Evolutionary conservation across 495 filamentous ascomycete species (phyloP), one percentile per base, ranked within the genome.

Genomic region (Penicillium mononematosum): DNA sequence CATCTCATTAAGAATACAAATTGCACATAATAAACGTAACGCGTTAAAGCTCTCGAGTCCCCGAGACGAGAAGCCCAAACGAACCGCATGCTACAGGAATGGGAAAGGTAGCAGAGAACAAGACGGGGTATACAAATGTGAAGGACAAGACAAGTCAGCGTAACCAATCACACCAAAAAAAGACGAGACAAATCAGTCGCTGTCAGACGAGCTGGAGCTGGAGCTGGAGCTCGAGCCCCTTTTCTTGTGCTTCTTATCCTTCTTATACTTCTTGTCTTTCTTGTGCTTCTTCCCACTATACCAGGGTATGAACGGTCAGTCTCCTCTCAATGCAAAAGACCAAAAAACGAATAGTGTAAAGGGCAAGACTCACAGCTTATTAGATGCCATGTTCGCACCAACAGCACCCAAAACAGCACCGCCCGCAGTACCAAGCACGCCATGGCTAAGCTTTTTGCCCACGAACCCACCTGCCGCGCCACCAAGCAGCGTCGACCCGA

Each of bases 341-440:
- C 19, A 46, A 16, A 41, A 9, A 10, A 11, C 2, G 11, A 4
- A 52, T 14, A 44, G 45, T 2, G 34, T 11, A 25, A 24, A 16
- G 10, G 19, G 6, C 16, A 36, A 57, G 41, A 64, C 74, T 61
- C 61, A 78, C 77, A 71, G 49, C 45, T 75, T 67, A 55, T 70
- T 56, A 0, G 53, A 71, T 4, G 62, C 71, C 27, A 68, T 54
- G 46, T 75, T 77, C 58, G 73, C 70, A 25, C 71, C 75, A 20
- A 76, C 64, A n/a, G 76, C 78, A 38, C 79, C 79, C 6, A 71
- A 63, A 48, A 78, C 56, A 20, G 72, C 77, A 54, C 75, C 76
- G 25, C 70, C 72, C 2, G 71, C 66, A n/a, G 75, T 73, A 2
- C 70, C 72, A 47, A 81, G 31, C 11, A 70, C 19, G 14, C 77